Base-by-base conservation (phyloP, 108 stramenopile species). In the Stephanodiscus minutulus region DNA sequence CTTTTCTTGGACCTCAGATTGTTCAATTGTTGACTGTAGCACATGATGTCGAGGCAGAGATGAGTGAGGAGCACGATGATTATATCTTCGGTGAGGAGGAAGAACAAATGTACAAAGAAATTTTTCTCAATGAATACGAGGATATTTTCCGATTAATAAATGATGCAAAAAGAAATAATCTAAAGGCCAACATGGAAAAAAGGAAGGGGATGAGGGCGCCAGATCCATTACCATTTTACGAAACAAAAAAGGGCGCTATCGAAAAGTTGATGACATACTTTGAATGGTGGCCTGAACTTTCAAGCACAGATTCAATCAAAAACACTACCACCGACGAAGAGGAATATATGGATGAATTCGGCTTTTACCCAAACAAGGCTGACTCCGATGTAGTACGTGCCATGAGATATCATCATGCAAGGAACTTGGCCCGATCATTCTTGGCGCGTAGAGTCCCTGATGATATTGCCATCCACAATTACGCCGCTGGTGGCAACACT, bases 331-430 rank as follows among this genome's bases (percentile, higher is more conserved):
- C 36, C 41, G 74, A 85, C 36, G 71, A 61, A 11, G 72, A 87
- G 24, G 69, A 68, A 41, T 74, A 31, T 61, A 15, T 36, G 9
- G 85, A 85, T 81, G 70, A 68, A 52, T 85, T 83, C 77, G 82
- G 82, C 25, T 83, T 83, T 55, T 33, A 54, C 41, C 63, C 69
- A n/a, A 73, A 64, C 48, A 67, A 77, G 35, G 41, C 70, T 22
- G 61, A 82, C 41, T n/a, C 43, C 22, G 72, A 83, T 29, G 67
- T 84, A 11, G 37, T 72, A 12, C 43, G 48, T 56, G 79, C 82
- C 13, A 90, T 94, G 44, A 79, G 93, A n/a, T 76, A 88, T 63
- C 85, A 89, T 65, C 93, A 94, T 67, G 63, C 77, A 4, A 83
- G 84, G 54, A 91, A 94, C 70, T 52, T 91, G 58, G 78, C 81